Conservation (phyloP, 139 green algal species). For the Coelastrella sp. region DNA sequence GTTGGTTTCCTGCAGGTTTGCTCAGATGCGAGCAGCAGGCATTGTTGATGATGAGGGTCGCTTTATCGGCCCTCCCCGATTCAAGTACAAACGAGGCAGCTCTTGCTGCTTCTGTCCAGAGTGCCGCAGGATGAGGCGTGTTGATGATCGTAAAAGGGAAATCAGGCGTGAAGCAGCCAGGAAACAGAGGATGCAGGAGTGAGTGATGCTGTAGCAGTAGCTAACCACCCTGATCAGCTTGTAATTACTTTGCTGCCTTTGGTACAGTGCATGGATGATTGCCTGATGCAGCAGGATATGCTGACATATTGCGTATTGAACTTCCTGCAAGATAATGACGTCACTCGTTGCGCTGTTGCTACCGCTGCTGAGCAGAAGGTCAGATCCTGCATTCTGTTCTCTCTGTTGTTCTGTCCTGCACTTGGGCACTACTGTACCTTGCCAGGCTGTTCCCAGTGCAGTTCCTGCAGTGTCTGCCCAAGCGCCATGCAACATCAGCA, state of each 20-base stretch:
- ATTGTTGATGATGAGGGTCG: neutral
- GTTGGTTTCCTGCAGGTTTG: neutral
- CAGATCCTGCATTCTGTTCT: too few species aligned
- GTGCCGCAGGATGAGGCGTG: neutral
- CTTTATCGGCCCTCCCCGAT: neutral
- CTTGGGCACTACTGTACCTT: too few species aligned
- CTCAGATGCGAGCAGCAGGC: neutral
- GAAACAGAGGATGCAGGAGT: neutral
- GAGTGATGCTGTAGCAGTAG: too few species aligned
- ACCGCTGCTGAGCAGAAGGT: neutral
- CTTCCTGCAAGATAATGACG: neutral
- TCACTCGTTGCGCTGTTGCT: neutral
- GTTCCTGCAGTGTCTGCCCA: too few species aligned
- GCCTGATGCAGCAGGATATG: too few species aligned
- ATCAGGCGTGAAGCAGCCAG: neutral
- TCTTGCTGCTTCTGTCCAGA: conserved; percentile 41
- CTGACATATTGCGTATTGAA: neutral
- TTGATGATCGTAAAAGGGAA: neutral
- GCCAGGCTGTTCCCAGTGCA: too few species aligned
- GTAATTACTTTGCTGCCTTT: neutral
- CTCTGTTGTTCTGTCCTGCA: too few species aligned
- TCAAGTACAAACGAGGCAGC: neutral
- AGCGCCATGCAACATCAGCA: too few species aligned
- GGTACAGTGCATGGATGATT: too few species aligned
- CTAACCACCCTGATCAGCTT: neutral